Percentiles rank a stretch among this genome's conserved stretches.
phyloP scores from a whole-genome alignment of 495 filamentous ascomycete species.

The Podospora australis region DNA sequence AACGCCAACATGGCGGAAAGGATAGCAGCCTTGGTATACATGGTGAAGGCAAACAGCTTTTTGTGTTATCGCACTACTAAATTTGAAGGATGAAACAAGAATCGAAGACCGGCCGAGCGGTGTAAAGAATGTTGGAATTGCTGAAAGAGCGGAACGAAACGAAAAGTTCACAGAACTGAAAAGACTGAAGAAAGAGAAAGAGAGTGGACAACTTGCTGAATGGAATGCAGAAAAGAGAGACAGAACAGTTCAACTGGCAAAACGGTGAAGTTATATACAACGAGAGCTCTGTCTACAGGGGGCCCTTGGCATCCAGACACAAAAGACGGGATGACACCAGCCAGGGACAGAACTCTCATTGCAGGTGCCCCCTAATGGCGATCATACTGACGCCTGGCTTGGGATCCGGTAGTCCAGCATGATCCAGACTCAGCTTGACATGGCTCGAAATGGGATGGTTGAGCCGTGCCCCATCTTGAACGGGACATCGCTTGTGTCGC shows the following conservation, averaged over 20 bases:
- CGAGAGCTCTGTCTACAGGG: not conserved
- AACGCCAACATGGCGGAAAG: constrained; percentile 38
- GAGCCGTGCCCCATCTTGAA: not conserved
- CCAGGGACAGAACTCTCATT: constrained; percentile 14
- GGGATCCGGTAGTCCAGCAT: constrained; percentile 16
- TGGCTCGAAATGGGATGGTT: constrained; percentile 6
- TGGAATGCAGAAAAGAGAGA: constrained; percentile 34
- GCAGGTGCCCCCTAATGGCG: constrained; percentile 23
- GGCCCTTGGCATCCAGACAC: constrained; percentile 11
- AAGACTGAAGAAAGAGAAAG: constrained; percentile 26
- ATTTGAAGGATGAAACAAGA: constrained; percentile 22
- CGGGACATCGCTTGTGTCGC: constrained; percentile 23
- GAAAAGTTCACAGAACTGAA: constrained; percentile 46
- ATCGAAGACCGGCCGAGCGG: constrained; percentile 33
- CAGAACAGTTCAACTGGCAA: too few relatives aligned
- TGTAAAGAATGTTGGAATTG: constrained; percentile 29
- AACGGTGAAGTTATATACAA: constrained; percentile 26
- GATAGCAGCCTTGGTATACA: constrained; percentile 40
- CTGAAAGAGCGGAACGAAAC: constrained; percentile 38
- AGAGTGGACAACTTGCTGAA: constrained; percentile 25
- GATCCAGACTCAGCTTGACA: constrained; percentile 4
- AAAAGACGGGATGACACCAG: constrained; percentile 14
- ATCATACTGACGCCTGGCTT: constrained; percentile 25
- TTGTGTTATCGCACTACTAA: constrained; percentile 18
- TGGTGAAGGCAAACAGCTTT: constrained; percentile 22